These are phyloP conservation scores for Phtheirospermum japonicum DNA, from an alignment of 257 asterid species.

Conservation along the genomic window DNA sequence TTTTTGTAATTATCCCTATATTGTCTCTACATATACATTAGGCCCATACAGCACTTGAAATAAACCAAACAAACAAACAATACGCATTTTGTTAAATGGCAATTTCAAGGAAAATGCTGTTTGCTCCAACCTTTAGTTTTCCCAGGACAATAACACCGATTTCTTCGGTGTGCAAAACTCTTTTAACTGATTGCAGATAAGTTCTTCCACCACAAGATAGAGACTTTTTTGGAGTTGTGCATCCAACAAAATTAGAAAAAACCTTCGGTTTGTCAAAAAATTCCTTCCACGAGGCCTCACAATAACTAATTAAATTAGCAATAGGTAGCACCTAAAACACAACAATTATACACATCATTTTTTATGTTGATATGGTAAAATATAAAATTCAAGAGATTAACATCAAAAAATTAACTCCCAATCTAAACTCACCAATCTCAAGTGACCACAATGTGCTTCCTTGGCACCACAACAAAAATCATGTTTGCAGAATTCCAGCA, in stretches of 20 bases:
- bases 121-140: slow-evolving; percentile 53
- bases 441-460: slow-evolving; percentile 38
- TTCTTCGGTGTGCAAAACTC: slow-evolving; percentile 46
- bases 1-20: not conserved
- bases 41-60: slow-evolving; percentile 11
- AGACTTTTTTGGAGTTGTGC: slow-evolving; percentile 25
- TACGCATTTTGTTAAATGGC: slow-evolving; percentile 18
- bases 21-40: slow-evolving; percentile 10
- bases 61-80: slow-evolving; percentile 15
- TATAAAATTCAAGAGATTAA: slow-evolving; percentile 9
- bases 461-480: slow-evolving; percentile 41
- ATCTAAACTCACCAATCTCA: slow-evolving; percentile 66
- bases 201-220: slow-evolving; percentile 56
- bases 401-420: slow-evolving; percentile 28
- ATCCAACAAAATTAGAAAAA: slow-evolving; percentile 30
- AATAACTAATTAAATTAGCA: slow-evolving; percentile 53
- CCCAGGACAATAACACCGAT: slow-evolving; percentile 69
- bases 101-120: slow-evolving; percentile 15
- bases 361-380: slow-evolving; percentile 14
- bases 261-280: slow-evolving; percentile 32
- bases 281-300: slow-evolving; percentile 60
- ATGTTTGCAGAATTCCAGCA: slow-evolving; percentile 77
- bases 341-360: not conserved
- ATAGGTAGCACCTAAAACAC: slow-evolving; percentile 70
- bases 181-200: slow-evolving; percentile 43